A percentile compares a stretch with the other conserved stretches of the same genome.
These are phyloP conservation scores for Yarrowia keelungensis DNA, from an alignment of 805 yeast species.

Conservation along the genomic window DNA sequence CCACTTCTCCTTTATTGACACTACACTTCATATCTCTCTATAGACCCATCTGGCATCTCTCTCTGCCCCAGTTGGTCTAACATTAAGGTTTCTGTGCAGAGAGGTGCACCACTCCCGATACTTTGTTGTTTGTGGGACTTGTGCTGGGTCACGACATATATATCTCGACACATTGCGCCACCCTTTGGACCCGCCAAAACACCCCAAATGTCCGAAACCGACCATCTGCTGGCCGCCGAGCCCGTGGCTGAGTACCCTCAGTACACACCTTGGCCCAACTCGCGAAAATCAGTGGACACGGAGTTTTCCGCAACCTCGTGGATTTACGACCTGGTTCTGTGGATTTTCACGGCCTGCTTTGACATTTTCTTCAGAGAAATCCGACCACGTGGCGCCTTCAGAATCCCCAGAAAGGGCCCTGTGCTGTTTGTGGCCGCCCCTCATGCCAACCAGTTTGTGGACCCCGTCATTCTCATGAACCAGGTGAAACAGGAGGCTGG, in stretches of 20 bases:
- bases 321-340: constrained; percentile 51
- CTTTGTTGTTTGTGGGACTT: constrained; percentile 5
- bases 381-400: constrained; percentile 84
- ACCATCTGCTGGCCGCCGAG: constrained; percentile 28
- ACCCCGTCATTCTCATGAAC: constrained; percentile 81
- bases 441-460: constrained; percentile 95
- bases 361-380: constrained; percentile 87
- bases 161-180: constrained; percentile 23
- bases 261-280: constrained; percentile 35
- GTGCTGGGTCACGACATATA: constrained; percentile 8
- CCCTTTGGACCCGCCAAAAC: not conserved
- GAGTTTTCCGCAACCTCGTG: constrained; percentile 42
- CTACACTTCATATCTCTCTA: not conserved
- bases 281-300: constrained; percentile 40
- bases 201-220: constrained; percentile 28
- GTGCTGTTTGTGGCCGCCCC: constrained; percentile 95
- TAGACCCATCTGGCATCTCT: not conserved
- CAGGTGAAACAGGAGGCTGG: constrained; percentile 72
- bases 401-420: constrained; percentile 74
- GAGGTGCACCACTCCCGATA: constrained; percentile 35
- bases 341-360: constrained; percentile 54
- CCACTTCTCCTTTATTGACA: too few relatives aligned
- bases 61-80: constrained; percentile 13
- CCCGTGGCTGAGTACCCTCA: constrained; percentile 37
- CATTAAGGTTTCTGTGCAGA: constrained; percentile 20